These are phyloP conservation scores for Cladophialophora yegresii DNA, from an alignment of 2,329 filamentous ascomycete genomes.

Conservation along the genomic window DNA sequence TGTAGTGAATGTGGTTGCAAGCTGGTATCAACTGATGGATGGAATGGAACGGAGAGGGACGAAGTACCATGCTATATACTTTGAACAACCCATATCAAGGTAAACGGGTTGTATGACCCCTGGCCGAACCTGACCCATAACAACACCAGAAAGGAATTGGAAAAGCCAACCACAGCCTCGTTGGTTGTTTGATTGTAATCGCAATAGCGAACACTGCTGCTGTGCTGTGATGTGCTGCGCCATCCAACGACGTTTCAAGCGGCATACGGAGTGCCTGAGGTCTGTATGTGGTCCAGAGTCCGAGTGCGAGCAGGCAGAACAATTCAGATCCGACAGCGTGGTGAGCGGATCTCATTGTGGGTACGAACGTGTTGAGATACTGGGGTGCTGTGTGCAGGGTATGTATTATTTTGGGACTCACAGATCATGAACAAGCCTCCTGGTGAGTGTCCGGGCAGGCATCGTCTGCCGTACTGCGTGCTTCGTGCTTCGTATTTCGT, in stretches of 20 bases:
- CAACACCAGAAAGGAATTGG: not conserved
- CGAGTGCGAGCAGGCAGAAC: not conserved
- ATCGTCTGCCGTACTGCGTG: not conserved
- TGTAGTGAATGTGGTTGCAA: not conserved
- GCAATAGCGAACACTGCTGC: not conserved
- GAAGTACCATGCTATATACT: not conserved
- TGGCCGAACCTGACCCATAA: not conserved
- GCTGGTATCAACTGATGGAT: not conserved
- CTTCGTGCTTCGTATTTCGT: not conserved
- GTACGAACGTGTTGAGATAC: not conserved
- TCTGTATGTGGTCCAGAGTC: not conserved
- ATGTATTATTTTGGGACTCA: slow-evolving; percentile 4
- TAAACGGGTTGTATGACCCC: not conserved
- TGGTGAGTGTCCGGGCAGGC: not conserved
- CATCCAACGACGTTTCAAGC: not conserved
- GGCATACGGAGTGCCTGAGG: not conserved
- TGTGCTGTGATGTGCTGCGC: slow-evolving; percentile 1
- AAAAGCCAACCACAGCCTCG: not conserved
- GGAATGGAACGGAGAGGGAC: not conserved
- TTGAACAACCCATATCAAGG: not conserved
- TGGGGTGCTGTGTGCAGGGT: not conserved
- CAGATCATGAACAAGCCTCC: not conserved
- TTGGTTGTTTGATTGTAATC: not conserved
- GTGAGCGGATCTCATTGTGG: not conserved
- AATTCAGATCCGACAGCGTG: not conserved